Evolutionary conservation across 768 basidiomycete genomes (phyloP), one percentile per base, ranked within the genome.

Genomic region (Glaciozyma antarctica): DNA sequence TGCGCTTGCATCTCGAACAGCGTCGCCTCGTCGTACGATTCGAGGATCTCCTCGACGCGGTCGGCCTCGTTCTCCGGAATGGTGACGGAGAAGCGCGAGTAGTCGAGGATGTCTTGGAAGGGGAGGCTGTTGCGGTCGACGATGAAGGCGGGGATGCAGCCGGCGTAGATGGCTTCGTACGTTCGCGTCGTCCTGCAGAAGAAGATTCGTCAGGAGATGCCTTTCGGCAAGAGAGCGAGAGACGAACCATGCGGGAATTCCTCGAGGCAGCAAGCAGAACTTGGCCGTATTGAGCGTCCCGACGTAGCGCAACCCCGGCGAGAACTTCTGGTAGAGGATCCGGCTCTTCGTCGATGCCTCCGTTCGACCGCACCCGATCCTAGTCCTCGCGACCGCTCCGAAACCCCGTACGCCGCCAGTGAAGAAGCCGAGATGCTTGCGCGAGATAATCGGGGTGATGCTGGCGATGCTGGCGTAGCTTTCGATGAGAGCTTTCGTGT

Each of bases 121-220:
- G 79, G 79, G 72, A 74, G 76, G 64, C 77, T 73, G 9, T 77
- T 73, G 8, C 75, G 75, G 67, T 79, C 78, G 67, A 77, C 76
- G 54, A 77, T 75, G 52, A 79, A 72, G 47, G 78, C 77, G 22
- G 79, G 78, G 34, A 79, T 79, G 68, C 79, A 79, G 47, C 79
- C 79, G 26, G 78, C 76, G 66, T 75, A 79, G 53, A 79, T 77
- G 22, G 77, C 77, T 59, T 79, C 78, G 68, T 75, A 75, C 5
- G 75, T 72, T 16, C 77, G 75, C 17, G 77, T 75, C 2, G 78
- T 75, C 78, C 78, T 78, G 55, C 73, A 26, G 34, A n/a, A 15
- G 17, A 9, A 7, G 9, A 32, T 0, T 0, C 30, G 75, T 73
- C 22, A 75, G 30, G 2, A 55, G 22, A 51, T 48, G 17, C 12